Base-by-base conservation (phyloP, 257 asterid species). In the Gentiana straminea region DNA sequence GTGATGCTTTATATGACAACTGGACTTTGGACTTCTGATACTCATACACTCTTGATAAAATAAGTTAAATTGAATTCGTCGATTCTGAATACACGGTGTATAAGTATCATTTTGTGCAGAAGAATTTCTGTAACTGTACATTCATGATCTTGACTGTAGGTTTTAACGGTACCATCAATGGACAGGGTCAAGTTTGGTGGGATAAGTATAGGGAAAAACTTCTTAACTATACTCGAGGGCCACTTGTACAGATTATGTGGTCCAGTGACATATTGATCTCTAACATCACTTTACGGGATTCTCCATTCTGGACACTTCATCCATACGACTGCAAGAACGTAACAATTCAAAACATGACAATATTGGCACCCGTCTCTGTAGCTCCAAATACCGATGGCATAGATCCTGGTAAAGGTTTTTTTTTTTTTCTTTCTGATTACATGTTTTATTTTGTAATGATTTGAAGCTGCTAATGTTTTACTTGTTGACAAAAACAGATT, bases 331-430 rank as follows among this genome's bases (percentile, higher is more conserved):
- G 82, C 70, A 77, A 77, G 72, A 77, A 73, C 35, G 76, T 73
- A 60, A 77, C 74, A 1, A 60, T 77, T 44, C 67, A 69, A 57
- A 64, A 58, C 1, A 57, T 73, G 48, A 77, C 82, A 2, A 77
- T 77, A 8, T 54, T 77, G 53, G 77, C 82, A 35, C 82, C 82
- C 5, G 36, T 73, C 46, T 50, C 55, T 66, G 79, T 65, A 63
- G 82, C 82, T 70, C 82, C 82, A n/a, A 73, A 77, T 58, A 77
- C 82, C 33, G 82, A 76, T 63, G 82, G 82, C 58, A 73, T 72
- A 52, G 74, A 76, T 69, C 76, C 82, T 32, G 82, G 82, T 72
- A 52, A 69, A 64, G 64, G 38, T 53, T 35, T 35, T 47, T 13
- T 45, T 13, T n/a, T n/a, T n/a, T n/a, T n/a, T n/a, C 8, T 41